Evolutionary conservation across 371 early-diverging fungal genomes (phyloP).

Genomic region (Mycotypha africana): DNA sequence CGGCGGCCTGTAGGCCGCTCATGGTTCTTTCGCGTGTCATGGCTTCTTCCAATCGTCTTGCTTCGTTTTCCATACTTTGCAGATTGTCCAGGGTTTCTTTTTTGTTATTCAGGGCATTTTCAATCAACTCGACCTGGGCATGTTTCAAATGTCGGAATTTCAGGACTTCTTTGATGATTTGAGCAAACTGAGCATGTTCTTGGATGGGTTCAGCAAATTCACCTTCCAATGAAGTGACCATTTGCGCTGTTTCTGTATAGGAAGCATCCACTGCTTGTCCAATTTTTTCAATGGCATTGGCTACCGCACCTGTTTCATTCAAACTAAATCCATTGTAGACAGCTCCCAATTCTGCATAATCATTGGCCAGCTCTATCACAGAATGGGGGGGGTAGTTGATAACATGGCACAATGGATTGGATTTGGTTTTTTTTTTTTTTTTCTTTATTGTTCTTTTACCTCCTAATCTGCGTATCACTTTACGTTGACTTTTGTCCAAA

Average conservation of each 20-base stretch:
- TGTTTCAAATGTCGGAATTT: constrained; percentile 81
- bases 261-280: constrained; percentile 90
- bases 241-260: constrained; percentile 65
- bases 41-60: constrained; percentile 78
- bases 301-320: constrained; percentile 66
- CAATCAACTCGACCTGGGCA: constrained; percentile 76
- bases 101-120: constrained; percentile 68
- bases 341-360: constrained; percentile 89
- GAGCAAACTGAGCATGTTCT: constrained; percentile 86
- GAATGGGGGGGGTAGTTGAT: neutral
- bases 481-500: constrained; percentile 65
- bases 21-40: constrained; percentile 45
- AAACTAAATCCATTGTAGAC: constrained; percentile 92
- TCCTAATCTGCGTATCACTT: constrained; percentile 65
- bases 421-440: neutral
- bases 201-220: constrained; percentile 79
- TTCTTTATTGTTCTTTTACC: constrained; percentile 25
- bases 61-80: constrained; percentile 77
- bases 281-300: constrained; percentile 81
- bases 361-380: constrained; percentile 51
- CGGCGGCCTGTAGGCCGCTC: constrained; percentile 22
- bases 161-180: constrained; percentile 79
- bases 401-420: neutral
- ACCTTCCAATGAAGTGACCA: constrained; percentile 71
- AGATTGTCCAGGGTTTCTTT: constrained; percentile 60